These are phyloP conservation scores for Scutellaria baicalensis DNA, from an alignment of 257 asterid species.

Conservation along the genomic window DNA sequence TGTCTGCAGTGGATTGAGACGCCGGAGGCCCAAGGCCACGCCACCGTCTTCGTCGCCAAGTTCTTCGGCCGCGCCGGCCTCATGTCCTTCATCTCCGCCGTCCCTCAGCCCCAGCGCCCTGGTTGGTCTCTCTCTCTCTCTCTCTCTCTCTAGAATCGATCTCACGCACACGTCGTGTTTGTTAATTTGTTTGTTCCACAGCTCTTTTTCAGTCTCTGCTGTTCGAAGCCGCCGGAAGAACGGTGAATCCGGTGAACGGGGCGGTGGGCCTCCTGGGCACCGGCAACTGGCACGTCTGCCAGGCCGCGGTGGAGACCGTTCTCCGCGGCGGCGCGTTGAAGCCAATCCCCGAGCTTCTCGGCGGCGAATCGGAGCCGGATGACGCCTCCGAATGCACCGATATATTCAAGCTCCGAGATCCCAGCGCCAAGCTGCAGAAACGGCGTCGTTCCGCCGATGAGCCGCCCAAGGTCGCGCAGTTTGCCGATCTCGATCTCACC, in stretches of 20 bases:
- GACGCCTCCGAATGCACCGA: slow-evolving; percentile 49
- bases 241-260: slow-evolving; percentile 54
- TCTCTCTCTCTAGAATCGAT: too few relatives aligned
- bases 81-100: slow-evolving; percentile 56
- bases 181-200: slow-evolving; percentile 5
- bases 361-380: slow-evolving; percentile 33
- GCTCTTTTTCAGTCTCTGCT: slow-evolving; percentile 48
- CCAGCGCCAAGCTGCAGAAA: slow-evolving; percentile 15
- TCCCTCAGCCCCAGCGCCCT: slow-evolving; percentile 41
- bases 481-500: slow-evolving; percentile 65
- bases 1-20: slow-evolving; percentile 52
- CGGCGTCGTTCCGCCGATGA: slow-evolving; percentile 45
- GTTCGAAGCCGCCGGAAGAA: slow-evolving; percentile 59
- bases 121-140: slow-evolving; percentile 13
- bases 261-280: slow-evolving; percentile 50
- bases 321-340: slow-evolving; percentile 49
- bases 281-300: slow-evolving; percentile 59
- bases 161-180: too few relatives aligned
- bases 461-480: background rate
- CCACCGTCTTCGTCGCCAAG: slow-evolving; percentile 59
- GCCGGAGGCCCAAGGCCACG: slow-evolving; percentile 52
- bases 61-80: slow-evolving; percentile 74
- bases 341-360: slow-evolving; percentile 33
- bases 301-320: slow-evolving; percentile 55
- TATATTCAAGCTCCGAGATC: slow-evolving; percentile 22